phyloP scores from a whole-genome alignment of 2,329 filamentous ascomycete species.

The Hymenoscyphus infarciens region DNA sequence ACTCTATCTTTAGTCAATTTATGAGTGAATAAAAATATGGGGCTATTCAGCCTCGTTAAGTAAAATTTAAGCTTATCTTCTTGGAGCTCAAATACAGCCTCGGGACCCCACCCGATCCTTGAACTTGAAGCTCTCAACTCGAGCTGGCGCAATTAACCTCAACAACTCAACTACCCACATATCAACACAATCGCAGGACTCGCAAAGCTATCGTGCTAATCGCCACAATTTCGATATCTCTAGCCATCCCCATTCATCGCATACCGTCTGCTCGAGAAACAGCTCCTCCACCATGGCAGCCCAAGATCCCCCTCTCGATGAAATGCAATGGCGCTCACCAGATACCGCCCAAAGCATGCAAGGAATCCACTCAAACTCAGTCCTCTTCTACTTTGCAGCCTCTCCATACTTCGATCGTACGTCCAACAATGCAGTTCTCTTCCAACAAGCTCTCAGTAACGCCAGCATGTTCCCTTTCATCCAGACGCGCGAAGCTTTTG shows the following conservation, averaged over 20 bases:
- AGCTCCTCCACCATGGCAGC: slow-evolving; percentile 39
- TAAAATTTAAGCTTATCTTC: too few relatives aligned
- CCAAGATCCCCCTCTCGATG: slow-evolving; percentile 56
- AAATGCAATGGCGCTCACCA: slow-evolving; percentile 63
- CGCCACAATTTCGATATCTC: neutral
- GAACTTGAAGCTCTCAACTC: neutral
- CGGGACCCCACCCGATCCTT: neutral
- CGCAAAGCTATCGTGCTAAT: neutral
- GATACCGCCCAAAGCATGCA: slow-evolving; percentile 45
- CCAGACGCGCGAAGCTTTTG: slow-evolving; percentile 59
- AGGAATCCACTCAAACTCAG: slow-evolving; percentile 57
- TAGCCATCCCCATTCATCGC: neutral
- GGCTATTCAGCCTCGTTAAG: neutral
- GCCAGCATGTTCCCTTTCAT: slow-evolving; percentile 54
- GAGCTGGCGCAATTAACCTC: neutral
- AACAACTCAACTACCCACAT: neutral
- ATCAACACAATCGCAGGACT: neutral
- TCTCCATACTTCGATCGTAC: slow-evolving; percentile 67
- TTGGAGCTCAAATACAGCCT: neutral
- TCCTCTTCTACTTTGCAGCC: slow-evolving; percentile 65
- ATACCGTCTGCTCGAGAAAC: neutral
- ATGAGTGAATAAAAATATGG: too few relatives aligned
- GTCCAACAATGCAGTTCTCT: slow-evolving; percentile 63
- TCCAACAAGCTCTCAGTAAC: slow-evolving; percentile 60
- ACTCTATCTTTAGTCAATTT: too few relatives aligned